Evolutionary conservation across 1,284 basidiomycete genomes (phyloP), one percentile per base, ranked within the genome.

Genomic region (Cryptococcus sp.): DNA sequence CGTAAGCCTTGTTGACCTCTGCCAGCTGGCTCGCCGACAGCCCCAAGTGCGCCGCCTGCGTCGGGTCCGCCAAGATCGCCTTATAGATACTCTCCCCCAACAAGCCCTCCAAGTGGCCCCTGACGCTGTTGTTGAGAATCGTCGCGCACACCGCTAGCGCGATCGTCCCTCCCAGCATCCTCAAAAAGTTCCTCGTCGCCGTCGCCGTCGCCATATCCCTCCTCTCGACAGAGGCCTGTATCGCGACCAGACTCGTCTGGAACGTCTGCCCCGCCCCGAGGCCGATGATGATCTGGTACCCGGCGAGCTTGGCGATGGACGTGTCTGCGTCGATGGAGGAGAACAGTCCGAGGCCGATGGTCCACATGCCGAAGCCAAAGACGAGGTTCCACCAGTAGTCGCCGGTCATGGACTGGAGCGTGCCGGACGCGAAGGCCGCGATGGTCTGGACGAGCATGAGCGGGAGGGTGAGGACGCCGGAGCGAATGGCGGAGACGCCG

Each of bases 271-370:
- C 67, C 1, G 68, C 84, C 1, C 88, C 88, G 1, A 82, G 68
- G 0, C 87, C 88, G 1, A 83, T 81, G 1, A 90, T 70, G 6
- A 89, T 65, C 80, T 89, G 86, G 62, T 80, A 88, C 6, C 86
- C 78, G 0, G 87, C 82, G n/a, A 87, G 70, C 1, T 82, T 72
- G 0, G 80, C 82, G 45, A 82, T 79, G 1, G 78, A 65, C 0
- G 86, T 83, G 6, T 75, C 68, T 1, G 78, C 75, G 1, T 77
- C 81, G 43, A 88, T 78, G 0, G 83, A 86, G 1, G 86, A 85
- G 8, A 89, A 71, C 40, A 86, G 81, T 1, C 88, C 88, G 46
- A 84, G 82, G 0, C 84, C 86, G 28, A 88, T 77, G 0, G 85
- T 80, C 85, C 85, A 88, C n/a, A 86, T 74, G 0, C 77, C 77